Evolutionary conservation across 495 filamentous ascomycete genomes (phyloP), one percentile per base, ranked within the genome.

Genomic region (Antarctomyces pellizariae): DNA sequence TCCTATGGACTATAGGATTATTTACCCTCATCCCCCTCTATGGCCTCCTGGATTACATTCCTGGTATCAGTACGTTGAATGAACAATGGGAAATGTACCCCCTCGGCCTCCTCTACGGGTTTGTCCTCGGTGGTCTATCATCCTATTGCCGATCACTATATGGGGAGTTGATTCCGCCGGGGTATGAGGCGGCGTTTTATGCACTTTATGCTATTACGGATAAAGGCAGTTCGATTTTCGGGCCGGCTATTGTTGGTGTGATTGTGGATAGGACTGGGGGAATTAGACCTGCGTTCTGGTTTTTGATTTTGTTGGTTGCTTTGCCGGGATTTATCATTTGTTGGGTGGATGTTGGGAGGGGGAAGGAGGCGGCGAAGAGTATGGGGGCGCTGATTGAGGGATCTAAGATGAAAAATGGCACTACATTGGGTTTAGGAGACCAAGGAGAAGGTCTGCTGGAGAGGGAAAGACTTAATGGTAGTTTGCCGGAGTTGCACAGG

Each of bases 81-180:
- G 71, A 80, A 37, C 75, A 74, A 7, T 91, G 82, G 79, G 86
- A 97, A 43, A 92, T 97, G 80, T 95, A 86, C 43, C 76, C 79
- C 2, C 52, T 97, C 2, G 80, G 78, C 0, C 74, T 72, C 4
- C 62, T 97, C 24, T 97, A 93, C 41, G 86, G 86, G 2, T 64
- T 97, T 29, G 82, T 93, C 2, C 67, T 97, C 28, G 86, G 84
- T 9, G 86, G 86, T 0, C 50, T 97, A n/a, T 79, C 73, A 19
- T 76, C 75, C 11, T 91, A 95, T 46, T 95, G 86, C 39, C 75
- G 86, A 8, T 84, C 75, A 40, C 59, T 97, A 21, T 97, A 72
- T 42, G 83, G 80, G 13, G 79, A 93, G 44, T 57, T 97, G 18
- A 68, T 97, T 36, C 86, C 86, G 13, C 79, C 82, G 0, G 86